Conservation (phyloP, 495 filamentous ascomycete genomes). For the Astrocystis sublimbata region DNA sequence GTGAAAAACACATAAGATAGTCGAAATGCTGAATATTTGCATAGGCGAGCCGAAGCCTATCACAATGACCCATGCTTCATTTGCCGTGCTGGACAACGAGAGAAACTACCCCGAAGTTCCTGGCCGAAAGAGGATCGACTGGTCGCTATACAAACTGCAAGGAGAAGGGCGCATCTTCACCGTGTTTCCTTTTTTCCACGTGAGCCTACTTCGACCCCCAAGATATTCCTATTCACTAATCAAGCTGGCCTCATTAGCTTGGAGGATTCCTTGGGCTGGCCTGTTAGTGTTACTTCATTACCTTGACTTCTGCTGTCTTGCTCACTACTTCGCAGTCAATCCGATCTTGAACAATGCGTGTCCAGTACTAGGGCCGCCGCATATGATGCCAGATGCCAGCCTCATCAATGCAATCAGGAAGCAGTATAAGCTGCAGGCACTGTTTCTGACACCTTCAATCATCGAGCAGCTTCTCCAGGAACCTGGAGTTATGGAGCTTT, state of each 20-base stretch:
- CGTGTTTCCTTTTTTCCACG: constrained; percentile 5
- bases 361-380: constrained; percentile 27
- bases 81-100: constrained; percentile 31
- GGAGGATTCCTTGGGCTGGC: neutral
- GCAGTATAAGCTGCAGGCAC: constrained; percentile 21
- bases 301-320: neutral
- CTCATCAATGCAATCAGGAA: constrained; percentile 23
- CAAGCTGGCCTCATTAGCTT: neutral
- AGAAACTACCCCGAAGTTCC: neutral
- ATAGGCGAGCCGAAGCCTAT: constrained; percentile 37
- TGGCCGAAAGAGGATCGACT: neutral
- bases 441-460: constrained; percentile 25
- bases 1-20: too few relatives aligned
- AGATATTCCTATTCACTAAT: neutral
- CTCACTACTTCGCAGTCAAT: neutral
- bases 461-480: constrained; percentile 27
- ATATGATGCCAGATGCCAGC: constrained; percentile 20
- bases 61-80: constrained; percentile 35
- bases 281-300: neutral
- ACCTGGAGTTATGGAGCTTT: constrained; percentile 4
- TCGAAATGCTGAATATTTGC: too few relatives aligned
- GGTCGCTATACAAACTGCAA: neutral
- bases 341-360: constrained; percentile 24
- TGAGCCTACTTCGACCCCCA: neutral
- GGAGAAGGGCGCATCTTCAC: neutral